Evolutionary conservation across 805 yeast genomes (phyloP).

Genomic region (Zygosaccharomyces pseudorouxii): DNA sequence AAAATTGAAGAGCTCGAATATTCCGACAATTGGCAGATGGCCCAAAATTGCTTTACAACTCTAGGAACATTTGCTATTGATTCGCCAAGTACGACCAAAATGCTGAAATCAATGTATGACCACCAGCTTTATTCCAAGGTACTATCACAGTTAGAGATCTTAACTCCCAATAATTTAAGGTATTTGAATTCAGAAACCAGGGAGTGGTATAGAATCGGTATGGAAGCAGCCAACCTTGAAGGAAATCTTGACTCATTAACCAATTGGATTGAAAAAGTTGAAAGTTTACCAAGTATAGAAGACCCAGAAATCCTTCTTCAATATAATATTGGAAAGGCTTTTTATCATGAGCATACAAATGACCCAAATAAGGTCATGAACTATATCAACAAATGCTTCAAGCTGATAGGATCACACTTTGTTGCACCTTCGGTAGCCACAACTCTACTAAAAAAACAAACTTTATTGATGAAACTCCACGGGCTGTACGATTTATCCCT

Average conservation of each 20-base stretch:
- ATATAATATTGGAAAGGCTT: slow-evolving; percentile 61
- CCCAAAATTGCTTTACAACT: slow-evolving; percentile 77
- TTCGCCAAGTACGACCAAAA: slow-evolving; percentile 44
- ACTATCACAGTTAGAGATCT: slow-evolving; percentile 44
- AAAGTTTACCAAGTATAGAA: slow-evolving; percentile 39
- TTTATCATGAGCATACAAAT: slow-evolving; percentile 41
- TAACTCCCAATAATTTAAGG: slow-evolving; percentile 36
- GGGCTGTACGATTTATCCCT: slow-evolving; percentile 54
- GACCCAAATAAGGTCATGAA: slow-evolving; percentile 36
- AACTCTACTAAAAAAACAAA: slow-evolving; percentile 48
- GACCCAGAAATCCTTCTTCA: slow-evolving; percentile 53
- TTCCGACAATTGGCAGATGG: slow-evolving; percentile 80
- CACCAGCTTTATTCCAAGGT: slow-evolving; percentile 72
- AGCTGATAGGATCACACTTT: slow-evolving; percentile 56
- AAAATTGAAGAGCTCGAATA: slow-evolving; percentile 78
- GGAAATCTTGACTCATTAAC: slow-evolving; percentile 49
- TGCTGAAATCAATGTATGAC: slow-evolving; percentile 66
- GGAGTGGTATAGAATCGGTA: slow-evolving; percentile 63
- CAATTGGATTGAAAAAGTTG: slow-evolving; percentile 57
- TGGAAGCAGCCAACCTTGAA: slow-evolving; percentile 67
- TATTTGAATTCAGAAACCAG: slow-evolving; percentile 28
- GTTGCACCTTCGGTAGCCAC: slow-evolving; percentile 44
- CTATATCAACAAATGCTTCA: slow-evolving; percentile 49
- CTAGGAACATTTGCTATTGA: slow-evolving; percentile 43
- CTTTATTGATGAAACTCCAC: slow-evolving; percentile 51